These are phyloP conservation scores for Candida qinlingensis DNA, from an alignment of 805 yeast genomes.

Conservation along the genomic window DNA sequence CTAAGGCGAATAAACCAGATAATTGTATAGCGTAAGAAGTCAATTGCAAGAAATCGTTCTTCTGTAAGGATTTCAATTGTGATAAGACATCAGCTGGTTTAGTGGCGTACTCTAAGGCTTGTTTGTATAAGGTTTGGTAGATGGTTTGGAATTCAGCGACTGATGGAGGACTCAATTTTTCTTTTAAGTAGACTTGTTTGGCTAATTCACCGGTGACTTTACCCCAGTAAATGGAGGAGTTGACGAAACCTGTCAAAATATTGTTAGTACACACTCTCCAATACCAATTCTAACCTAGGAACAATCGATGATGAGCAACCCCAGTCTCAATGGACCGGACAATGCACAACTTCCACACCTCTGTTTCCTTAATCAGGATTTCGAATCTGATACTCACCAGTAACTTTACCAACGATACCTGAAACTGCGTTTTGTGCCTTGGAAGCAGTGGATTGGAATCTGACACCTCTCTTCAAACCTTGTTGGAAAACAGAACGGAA, in stretches of 20 bases:
- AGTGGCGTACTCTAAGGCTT: slow-evolving; percentile 37
- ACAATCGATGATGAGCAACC: background rate
- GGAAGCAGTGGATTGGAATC: slow-evolving; percentile 29
- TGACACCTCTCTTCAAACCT: slow-evolving; percentile 25
- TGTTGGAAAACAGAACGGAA: slow-evolving; percentile 23
- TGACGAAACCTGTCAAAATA: slow-evolving; percentile 25
- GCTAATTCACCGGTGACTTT: slow-evolving; percentile 48
- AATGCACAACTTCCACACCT: too few relatives aligned
- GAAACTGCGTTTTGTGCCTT: slow-evolving; percentile 35
- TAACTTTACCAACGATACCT: slow-evolving; percentile 30
- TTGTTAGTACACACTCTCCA: background rate
- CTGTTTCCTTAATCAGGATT: background rate
- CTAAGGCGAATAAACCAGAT: slow-evolving; percentile 86
- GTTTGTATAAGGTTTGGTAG: slow-evolving; percentile 49
- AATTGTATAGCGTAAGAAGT: slow-evolving; percentile 79
- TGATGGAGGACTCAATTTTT: slow-evolving; percentile 90
- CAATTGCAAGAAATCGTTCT: slow-evolving; percentile 56
- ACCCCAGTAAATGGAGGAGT: slow-evolving; percentile 74
- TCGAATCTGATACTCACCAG: slow-evolving; percentile 23
- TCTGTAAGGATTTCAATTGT: slow-evolving; percentile 42
- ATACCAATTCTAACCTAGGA: background rate
- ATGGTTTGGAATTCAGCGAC: slow-evolving; percentile 69
- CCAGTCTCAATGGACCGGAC: too few relatives aligned
- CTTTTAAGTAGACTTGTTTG: slow-evolving; percentile 74
- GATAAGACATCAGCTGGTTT: slow-evolving; percentile 58